Evolutionary conservation across 805 yeast species (phyloP), one percentile per base, ranked within the genome.

Genomic region (Cyberlindnera mrakii): DNA sequence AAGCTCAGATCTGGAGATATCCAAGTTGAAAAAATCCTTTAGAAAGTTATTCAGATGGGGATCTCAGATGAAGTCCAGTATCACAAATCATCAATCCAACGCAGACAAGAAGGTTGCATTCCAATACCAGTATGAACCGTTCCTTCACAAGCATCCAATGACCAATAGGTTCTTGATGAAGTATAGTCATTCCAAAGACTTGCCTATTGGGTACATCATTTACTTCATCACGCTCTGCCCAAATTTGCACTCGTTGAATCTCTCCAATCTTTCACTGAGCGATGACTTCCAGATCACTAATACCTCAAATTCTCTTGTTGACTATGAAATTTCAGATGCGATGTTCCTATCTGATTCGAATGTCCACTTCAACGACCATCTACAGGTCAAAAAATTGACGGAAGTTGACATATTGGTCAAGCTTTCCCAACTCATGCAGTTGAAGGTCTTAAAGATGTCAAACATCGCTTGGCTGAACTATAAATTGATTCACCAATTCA

Each of bases 181-280:
- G 58, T 84, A 83, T 60, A 71, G 86, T 3, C 68, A 74, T 17
- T 72, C 82, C n/a, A 78, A 74, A 51, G 96, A 88, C 58, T 58
- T 88, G 6, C 96, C 96, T 1, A 64, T 82, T 25, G 96, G 96
- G 0, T 77, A 78, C 48, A 54, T 89, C 9, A 56, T 88, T 13
- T 95, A 85, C 58, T 54, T 87, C 31, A 55, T 88, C 32, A 72
- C 72, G n/a, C 64, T 76, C 30, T 89, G 96, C 56, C 78, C 78
- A 13, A 81, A 83, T 50, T 52, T 88, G 31, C 62, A 57, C 14
- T 52, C 63, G 3, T 51, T 88, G 19, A 71, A 88, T 52, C 59
- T 88, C n/a, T 78, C 78, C 5, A 72, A 74, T 38, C 52, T 87
- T 7, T 73, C 84, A 1, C 63, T 86, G 9, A 81, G 86, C 6